Percentiles rank a stretch among this genome's conserved stretches.
Conservation (phyloP, 2,329 filamentous ascomycete species). For the Aspergillus transmontanensis region DNA sequence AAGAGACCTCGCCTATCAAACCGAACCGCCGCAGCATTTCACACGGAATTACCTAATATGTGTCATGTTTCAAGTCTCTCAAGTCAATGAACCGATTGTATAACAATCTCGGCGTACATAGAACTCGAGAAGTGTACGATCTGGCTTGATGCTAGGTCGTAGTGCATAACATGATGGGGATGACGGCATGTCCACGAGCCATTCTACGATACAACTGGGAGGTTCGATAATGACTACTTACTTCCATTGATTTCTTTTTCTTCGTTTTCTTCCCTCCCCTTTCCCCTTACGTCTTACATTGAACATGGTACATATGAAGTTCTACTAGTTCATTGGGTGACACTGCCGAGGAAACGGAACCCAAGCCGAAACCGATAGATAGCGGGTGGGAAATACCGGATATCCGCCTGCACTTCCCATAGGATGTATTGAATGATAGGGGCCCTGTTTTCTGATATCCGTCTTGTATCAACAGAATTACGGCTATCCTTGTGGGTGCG, state of each 20-base stretch:
- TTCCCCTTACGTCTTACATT: neutral
- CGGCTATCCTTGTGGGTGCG: neutral
- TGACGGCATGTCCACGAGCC: neutral
- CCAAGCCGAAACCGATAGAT: neutral
- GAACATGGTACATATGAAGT: neutral
- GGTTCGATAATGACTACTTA: neutral
- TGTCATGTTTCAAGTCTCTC: neutral
- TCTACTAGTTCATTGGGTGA: neutral
- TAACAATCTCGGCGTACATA: neutral
- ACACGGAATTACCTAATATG: neutral
- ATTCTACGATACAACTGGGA: neutral
- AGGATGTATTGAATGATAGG: neutral
- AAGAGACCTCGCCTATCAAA: neutral
- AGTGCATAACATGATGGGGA: neutral
- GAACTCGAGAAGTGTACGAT: neutral
- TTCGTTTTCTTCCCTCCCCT: neutral
- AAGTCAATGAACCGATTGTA: neutral
- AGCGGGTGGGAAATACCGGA: neutral
- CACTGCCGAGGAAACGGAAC: neutral
- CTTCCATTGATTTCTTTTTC: neutral
- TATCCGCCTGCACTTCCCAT: neutral
- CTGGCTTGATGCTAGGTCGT: neutral
- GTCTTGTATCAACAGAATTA: neutral
- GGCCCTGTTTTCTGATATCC: neutral
- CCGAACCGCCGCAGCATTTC: neutral